Base-by-base conservation (phyloP, 2,329 filamentous ascomycete species). In the Cladosporium sp. region DNA sequence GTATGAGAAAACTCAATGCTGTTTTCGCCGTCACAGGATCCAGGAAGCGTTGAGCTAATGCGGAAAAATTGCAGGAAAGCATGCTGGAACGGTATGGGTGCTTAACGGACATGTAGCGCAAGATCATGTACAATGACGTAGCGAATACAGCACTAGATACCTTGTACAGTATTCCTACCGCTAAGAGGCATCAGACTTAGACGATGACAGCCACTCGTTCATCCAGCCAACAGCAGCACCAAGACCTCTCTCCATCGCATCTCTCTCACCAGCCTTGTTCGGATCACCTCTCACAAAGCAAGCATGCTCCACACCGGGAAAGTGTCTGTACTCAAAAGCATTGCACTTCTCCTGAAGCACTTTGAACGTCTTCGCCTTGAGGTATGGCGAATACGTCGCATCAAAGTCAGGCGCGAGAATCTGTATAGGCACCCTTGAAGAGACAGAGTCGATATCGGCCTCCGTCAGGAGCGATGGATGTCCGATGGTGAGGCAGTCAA, bases 351-450 rank as follows among this genome's bases (percentile, higher is more conserved):
- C 75, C 28, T 72, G 76, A 46, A 86, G 66, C 10, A 75, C 77
- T 61, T 76, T 69, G 67, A 82, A 79, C 0, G 78, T 74, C 70
- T 80, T 73, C 53, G 65, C 56, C 75, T 85, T 86, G 59, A 86
- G 61, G 72, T 85, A 83, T 0, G 72, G 62, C 1, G 80, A 76
- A 69, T 77, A 85, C 21, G 70, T 62, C 0, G 44, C 62, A 70
- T 87, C 85, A 33, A 73, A 56, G 74, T 87, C 83, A 0, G 84
- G 83, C 1, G 83, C 82, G 7, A 86, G 69, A 5, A 85, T 73
- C 74, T 86, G 84, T n/a, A 81, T 76, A 0, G 84, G 83, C 0
- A 85, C 83, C 11, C 61, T 50, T 23, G 61, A 37, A 1, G 58
- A 74, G 1, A 84, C 71, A 0, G 71, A 75, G 16, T 82, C 77